Evolutionary conservation across 2,329 filamentous ascomycete species (phyloP), one percentile per base, ranked within the genome.

Genomic region (Xylariaceae sp.): DNA sequence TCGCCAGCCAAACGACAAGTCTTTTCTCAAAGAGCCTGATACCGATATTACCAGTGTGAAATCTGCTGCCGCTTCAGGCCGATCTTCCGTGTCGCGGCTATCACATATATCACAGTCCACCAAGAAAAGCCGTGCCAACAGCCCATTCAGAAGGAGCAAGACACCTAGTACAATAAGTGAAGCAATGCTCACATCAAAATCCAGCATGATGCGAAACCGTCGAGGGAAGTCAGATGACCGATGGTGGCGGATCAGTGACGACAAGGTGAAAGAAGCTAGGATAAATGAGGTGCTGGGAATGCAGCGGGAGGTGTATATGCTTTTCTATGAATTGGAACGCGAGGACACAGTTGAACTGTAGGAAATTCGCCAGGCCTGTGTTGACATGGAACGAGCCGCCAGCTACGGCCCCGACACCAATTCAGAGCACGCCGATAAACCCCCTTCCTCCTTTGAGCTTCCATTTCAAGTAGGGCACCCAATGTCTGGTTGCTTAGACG

Each of bases 171-270:
- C 54, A 47, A 47, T 31, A 8, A 44, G 32, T 8, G 49, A 53
- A 49, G 52, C 53, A 37, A 30, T 31, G 53, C 49, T 57, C 26
- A 49, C 47, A 4, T n/a, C 61, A 8, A 62, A 62, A 42, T 42
- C 50, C 30, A 60, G 62, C 48, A 49, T 48, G 6, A 43, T 37
- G 11, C 50, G 53, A 49, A 6, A 42, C 51, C 43, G 74, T 51
- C 69, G 78, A 37, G 81, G 76, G 60, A 84, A 81, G 62, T 83
- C 80, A 57, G 84, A 82, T 9, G 87, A 95, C 66, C 84, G 87
- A 41, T 99, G 94, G 94, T 99, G 94, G 94, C 84, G 94, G 37
- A 95, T 99, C 62, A 96, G 91, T 61, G 94, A 99, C 69, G 94
- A 99, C 62, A 96, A 95, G 72, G 84, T 97, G 65, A 94, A 92